Conservation (phyloP, 805 yeast species). For the Clavispora fructus region DNA sequence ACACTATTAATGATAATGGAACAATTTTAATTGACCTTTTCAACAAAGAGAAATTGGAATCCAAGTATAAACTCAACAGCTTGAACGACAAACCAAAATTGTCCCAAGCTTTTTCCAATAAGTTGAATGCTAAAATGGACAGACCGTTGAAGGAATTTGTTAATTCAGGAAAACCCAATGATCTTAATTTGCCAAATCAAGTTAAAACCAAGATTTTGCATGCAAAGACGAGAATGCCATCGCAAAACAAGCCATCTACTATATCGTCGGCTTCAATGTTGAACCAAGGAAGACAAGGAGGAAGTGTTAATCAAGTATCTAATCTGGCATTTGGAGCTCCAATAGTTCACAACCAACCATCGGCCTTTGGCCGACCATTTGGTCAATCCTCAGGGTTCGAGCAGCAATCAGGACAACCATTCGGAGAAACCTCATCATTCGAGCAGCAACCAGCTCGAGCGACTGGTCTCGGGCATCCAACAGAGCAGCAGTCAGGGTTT, state of each 20-base stretch:
- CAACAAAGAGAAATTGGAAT: conserved; percentile 37
- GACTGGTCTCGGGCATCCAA: no score
- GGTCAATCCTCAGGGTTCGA: not conserved
- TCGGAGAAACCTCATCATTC: not conserved
- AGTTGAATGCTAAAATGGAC: conserved; percentile 23
- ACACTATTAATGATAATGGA: conserved; percentile 24
- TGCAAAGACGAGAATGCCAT: not conserved
- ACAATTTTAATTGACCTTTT: conserved; percentile 33
- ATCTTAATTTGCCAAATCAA: conserved; percentile 13
- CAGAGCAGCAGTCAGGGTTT: not conserved
- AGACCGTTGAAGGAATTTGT: conserved; percentile 22
- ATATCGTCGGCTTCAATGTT: not conserved
- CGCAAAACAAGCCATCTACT: not conserved
- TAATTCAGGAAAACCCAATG: conserved; percentile 30
- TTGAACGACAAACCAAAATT: conserved; percentile 33
- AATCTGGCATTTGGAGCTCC: no score
- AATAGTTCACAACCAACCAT: not conserved
- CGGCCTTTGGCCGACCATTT: not conserved
- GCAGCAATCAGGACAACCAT: not conserved
- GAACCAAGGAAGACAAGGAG: no score
- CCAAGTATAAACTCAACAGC: conserved; percentile 34
- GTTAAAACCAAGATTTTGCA: not conserved
- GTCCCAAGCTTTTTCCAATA: conserved; percentile 30
- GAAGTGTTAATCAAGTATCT: no score
- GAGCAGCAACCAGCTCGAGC: not conserved